Base-by-base conservation (phyloP, 768 basidiomycete species). In the Hypholoma sublateritium region DNA sequence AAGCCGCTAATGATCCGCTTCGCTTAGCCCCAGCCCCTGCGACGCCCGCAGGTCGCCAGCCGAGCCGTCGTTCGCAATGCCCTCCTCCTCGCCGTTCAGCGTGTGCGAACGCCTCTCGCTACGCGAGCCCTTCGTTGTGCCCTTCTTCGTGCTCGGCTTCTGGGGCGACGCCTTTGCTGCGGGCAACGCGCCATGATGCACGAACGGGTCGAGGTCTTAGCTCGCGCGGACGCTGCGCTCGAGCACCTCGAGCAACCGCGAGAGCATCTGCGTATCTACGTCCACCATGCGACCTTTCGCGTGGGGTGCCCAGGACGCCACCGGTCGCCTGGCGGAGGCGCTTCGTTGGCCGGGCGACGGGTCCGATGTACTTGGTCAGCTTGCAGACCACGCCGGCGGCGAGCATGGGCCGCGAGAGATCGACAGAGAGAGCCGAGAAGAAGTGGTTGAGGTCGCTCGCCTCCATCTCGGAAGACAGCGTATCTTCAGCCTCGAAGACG, bases 401-500 rank as follows among this genome's bases (percentile, higher is more conserved):
- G n/a, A n/a, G n/a, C n/a, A n/a, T 16, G 0, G 91, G 91, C 19
- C 77, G 77, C 4, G 84, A 74, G 47, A 74, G 70, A 56, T 91
- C 87, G 21, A 70, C 63, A 0, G 85, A 89, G 25, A 82, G 72
- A 5, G 73, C 74, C 19, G 85, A 94, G 70, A 86, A 94, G 66
- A 77, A 88, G 7, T 75, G 66, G 3, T 63, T 85, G 11, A 93
- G 73, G 49, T 85, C 94, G 62, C 91, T 87, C 0, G 89, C 86
- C 59, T 90, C 87, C 55, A 68, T 53, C 35, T 73, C 73, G 21
- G 70, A 58, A 6, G 73, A 69, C 5, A 75, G 55, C 13, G 65
- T 60, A 53, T 85, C 96, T 67, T 98, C 92, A 0, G 92, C 91
- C 65, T 94, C 91, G 62, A 96, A 90, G 14, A 97, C 80, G 53